Percentiles rank a stretch among this genome's conserved stretches.
phyloP scores from a whole-genome alignment of 306 rosid species.

The Senna tora region DNA sequence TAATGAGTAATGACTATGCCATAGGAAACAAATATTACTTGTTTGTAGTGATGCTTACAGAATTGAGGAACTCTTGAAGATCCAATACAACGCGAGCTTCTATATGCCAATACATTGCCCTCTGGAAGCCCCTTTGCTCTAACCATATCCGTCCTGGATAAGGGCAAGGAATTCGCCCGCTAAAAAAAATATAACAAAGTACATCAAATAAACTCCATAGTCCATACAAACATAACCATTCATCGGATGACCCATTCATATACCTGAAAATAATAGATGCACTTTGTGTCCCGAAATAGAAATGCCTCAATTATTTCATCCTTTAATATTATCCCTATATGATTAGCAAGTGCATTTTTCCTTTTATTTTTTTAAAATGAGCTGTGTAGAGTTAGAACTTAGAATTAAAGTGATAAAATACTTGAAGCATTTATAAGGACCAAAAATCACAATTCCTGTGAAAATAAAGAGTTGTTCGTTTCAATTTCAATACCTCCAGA shows the following conservation, averaged over 20 bases:
- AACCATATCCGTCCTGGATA: slow-evolving; percentile 88
- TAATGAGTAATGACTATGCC: background rate
- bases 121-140: slow-evolving; percentile 92
- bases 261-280: background rate
- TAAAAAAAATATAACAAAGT: slow-evolving; percentile 36
- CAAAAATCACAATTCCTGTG: background rate
- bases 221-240: background rate
- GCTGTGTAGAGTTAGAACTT: no score
- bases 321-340: no score
- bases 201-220: background rate
- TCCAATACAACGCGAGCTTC: slow-evolving; percentile 99
- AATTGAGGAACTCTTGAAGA: slow-evolving; percentile 71
- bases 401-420: no score
- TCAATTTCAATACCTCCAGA: slow-evolving; percentile 59
- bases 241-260: background rate
- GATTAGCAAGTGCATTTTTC: no score
- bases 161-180: slow-evolving; percentile 88
- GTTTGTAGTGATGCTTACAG: slow-evolving; percentile 52
- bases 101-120: slow-evolving; percentile 96
- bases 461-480: background rate
- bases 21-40: slow-evolving; percentile 14
- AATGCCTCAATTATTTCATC: no score
- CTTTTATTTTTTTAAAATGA: no score
- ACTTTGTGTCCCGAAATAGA: background rate
- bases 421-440: background rate